Base-by-base conservation (phyloP, 306 rosid genomes). In the Casuarina glauca region DNA sequence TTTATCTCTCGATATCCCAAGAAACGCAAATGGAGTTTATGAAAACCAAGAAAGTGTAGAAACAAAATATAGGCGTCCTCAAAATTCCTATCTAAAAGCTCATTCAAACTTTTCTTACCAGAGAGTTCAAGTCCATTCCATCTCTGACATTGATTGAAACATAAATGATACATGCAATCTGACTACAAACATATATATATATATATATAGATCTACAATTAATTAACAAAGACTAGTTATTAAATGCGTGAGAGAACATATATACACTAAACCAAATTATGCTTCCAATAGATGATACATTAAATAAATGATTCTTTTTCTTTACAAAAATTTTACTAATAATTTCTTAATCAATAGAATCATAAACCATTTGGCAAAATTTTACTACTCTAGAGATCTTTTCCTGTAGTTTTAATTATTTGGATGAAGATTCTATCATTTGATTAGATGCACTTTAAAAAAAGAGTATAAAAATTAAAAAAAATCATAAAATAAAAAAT, bases 191-290 rank as follows among this genome's bases (percentile, higher is more conserved):
- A 26, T 26, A 26, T 26, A 26, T 26, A 26, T 26, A 26, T 26
- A 26, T 26, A 26, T 26, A 26, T 26, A 26, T 26, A 1, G 32
- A 26, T 26, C 32, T 26, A 26, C 32, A 26, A 26, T 26, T 26
- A 26, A 84, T 57, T n/a, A 38, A 52, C 26, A 19, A 15, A 16
- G 39, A 71, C 53, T 43, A 35, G 66, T 88, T 35, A 79, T 9
- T 26, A 57, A 66, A 69, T 66, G 38, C 44, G 39, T 54, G 73
- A 53, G 20, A 12, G 48, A 3, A 4, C 16, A 9, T n/a, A 1
- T 1, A 55, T 19, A 73, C 4, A 73, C 20, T 15, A 36, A 32
- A 45, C 69, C 69, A 43, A 38, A 74, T 61, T 7, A 58, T 9
- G 53, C 46, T 39, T 44, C n/a, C 35, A 20, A 54, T 3, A 53